These are phyloP conservation scores for Saraca asoca DNA, from an alignment of 331 rosid species.

Conservation along the genomic window DNA sequence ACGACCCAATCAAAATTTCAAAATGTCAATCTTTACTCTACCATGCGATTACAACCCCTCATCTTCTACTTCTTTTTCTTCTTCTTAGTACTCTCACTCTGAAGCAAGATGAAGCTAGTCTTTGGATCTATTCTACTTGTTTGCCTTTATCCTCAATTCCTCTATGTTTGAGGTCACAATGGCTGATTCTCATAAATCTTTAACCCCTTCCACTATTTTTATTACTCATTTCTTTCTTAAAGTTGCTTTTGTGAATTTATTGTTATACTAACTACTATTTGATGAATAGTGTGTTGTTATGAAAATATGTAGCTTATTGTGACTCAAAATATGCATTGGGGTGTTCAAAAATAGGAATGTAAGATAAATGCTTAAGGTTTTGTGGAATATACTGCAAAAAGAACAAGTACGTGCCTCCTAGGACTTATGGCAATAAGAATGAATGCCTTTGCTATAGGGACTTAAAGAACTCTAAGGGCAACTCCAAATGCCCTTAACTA, in stretches of 20 bases:
- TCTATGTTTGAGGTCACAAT: slow-evolving; percentile 50
- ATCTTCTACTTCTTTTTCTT: slow-evolving; percentile 35
- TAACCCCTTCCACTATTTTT: background rate
- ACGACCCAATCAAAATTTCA: no score
- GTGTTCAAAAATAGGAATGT: slow-evolving; percentile 63
- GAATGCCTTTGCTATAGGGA: slow-evolving; percentile 89
- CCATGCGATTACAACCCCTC: no score
- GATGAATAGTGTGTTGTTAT: background rate
- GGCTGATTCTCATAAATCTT: slow-evolving; percentile 63
- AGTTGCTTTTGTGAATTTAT: background rate
- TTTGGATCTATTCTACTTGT: slow-evolving; percentile 47
- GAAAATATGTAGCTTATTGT: slow-evolving; percentile 50
- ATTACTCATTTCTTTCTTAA: background rate
- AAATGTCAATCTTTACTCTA: no score
- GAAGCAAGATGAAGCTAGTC: slow-evolving; percentile 57
- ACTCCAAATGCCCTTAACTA: slow-evolving; percentile 72
- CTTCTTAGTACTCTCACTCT: no score
- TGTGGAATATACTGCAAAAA: slow-evolving; percentile 81
- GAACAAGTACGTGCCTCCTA: slow-evolving; percentile 85
- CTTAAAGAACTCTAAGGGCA: slow-evolving; percentile 77
- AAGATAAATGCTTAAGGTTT: slow-evolving; percentile 66
- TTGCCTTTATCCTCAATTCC: slow-evolving; percentile 61
- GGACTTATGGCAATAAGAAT: slow-evolving; percentile 81
- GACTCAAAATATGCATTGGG: slow-evolving; percentile 54
- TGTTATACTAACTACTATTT: background rate